phyloP scores from a whole-genome alignment of 2,329 filamentous ascomycete genomes.

The Neopestalotiopsis sp. region DNA sequence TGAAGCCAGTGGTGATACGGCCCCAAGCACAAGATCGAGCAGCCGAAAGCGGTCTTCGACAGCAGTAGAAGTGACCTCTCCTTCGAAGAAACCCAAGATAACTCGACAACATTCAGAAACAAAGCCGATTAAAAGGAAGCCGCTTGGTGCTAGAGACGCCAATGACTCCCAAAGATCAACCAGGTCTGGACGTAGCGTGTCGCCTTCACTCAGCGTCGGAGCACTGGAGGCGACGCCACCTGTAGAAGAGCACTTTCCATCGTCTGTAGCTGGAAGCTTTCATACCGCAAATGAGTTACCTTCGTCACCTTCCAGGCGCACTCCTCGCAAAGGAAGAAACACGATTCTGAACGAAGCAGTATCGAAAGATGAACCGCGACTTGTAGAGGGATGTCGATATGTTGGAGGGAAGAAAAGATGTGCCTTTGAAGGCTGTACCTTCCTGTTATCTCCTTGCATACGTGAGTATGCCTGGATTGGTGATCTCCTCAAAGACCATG shows the following conservation, averaged over 20 bases:
- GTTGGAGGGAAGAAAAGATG: conserved; percentile 43
- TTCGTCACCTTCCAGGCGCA: conserved; percentile 21
- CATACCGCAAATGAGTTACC: conserved; percentile 29
- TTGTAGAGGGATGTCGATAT: conserved; percentile 28
- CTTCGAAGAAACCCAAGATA: neutral
- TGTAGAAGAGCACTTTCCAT: neutral
- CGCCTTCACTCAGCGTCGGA: neutral
- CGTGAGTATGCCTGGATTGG: conserved; percentile 40
- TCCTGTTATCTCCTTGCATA: conserved; percentile 50
- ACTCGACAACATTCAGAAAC: too few species aligned
- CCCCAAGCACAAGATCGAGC: neutral
- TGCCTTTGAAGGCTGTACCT: conserved; percentile 37
- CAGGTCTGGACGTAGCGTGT: neutral
- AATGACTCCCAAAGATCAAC: conserved; percentile 12
- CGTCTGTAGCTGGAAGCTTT: conserved; percentile 37
- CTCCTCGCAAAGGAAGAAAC: conserved; percentile 11
- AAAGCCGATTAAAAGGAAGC: neutral
- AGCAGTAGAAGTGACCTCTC: neutral
- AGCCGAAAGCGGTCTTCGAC: neutral
- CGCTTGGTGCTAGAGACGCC: conserved; percentile 2
- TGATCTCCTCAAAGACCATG: conserved; percentile 47
- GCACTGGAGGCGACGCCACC: neutral
- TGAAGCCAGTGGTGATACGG: neutral
- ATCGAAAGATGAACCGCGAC: neutral
- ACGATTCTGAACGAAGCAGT: neutral